These are phyloP conservation scores for Pyrus bretschneideri DNA, from an alignment of 306 rosid genomes.

Conservation along the genomic window DNA sequence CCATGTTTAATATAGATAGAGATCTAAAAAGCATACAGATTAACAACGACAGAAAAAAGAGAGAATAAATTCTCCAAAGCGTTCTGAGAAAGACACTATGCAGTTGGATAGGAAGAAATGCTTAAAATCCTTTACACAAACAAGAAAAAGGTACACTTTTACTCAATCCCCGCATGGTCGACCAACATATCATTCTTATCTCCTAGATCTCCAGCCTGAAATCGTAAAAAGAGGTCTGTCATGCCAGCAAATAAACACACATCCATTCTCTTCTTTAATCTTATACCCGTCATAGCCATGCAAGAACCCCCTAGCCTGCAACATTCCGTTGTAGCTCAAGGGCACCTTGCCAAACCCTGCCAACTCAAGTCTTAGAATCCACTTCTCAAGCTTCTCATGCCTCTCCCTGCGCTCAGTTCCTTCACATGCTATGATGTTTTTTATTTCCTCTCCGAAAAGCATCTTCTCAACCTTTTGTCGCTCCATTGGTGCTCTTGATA, in stretches of 20 bases:
- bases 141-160: constrained; percentile 1
- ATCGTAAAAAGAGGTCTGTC: constrained; percentile 56
- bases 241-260: constrained; percentile 53
- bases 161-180: constrained; percentile 1
- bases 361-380: constrained; percentile 54
- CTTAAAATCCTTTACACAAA: constrained; percentile 20
- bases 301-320: constrained; percentile 44
- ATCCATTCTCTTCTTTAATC: constrained; percentile 42
- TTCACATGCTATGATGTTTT: constrained; percentile 75
- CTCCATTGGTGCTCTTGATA: constrained; percentile 44
- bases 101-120: constrained; percentile 4
- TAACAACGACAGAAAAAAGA: neutral
- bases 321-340: constrained; percentile 45
- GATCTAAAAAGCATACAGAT: neutral
- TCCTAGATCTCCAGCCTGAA: constrained; percentile 59
- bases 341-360: constrained; percentile 57
- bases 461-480: constrained; percentile 61
- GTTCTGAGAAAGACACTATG: constrained; percentile 1
- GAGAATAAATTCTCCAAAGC: neutral
- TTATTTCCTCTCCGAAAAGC: constrained; percentile 73
- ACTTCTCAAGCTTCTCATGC: constrained; percentile 71
- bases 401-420: constrained; percentile 68
- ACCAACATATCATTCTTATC: constrained; percentile 23
- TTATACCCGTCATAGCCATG: constrained; percentile 50
- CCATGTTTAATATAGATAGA: neutral